These are phyloP conservation scores for Lepidium africanum DNA, from an alignment of 345 rosid species.

Conservation along the genomic window DNA sequence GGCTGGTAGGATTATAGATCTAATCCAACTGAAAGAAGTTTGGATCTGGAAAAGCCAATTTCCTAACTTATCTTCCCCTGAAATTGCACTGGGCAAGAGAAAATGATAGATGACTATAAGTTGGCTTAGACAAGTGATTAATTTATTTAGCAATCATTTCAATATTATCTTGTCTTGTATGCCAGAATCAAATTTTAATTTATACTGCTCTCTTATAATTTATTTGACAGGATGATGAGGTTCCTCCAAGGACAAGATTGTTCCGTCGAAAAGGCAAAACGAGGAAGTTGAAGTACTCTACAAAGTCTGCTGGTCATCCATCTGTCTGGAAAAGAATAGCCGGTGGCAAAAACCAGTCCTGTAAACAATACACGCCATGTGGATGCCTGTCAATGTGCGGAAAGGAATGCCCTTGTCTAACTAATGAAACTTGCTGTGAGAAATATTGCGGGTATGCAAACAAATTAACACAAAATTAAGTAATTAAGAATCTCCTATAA, in stretches of 20 bases:
- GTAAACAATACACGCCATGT: constrained; percentile 93
- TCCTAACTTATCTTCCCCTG: neutral
- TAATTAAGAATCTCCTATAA: neutral
- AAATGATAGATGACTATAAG: neutral
- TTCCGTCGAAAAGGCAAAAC: constrained; percentile 85
- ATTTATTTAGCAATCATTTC: neutral
- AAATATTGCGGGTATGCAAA: constrained; percentile 90
- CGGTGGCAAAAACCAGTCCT: constrained; percentile 78
- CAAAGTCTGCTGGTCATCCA: constrained; percentile 97
- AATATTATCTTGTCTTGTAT: neutral
- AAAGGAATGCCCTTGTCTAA: constrained; percentile 79
- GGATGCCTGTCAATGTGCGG: constrained; percentile 92
- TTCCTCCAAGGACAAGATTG: constrained; percentile 65
- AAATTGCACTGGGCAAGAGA: constrained; percentile 2
- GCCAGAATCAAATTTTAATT: neutral
- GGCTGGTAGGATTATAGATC: neutral
- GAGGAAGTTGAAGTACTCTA: constrained; percentile 86
- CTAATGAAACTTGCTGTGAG: constrained; percentile 91
- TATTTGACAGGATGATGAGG: constrained; percentile 62
- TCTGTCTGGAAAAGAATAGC: constrained; percentile 95
- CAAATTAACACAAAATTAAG: constrained; percentile 2
- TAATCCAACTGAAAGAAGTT: neutral
- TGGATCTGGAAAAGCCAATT: neutral
- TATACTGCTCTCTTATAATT: neutral
- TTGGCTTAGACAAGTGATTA: constrained; percentile 9